These are phyloP conservation scores for Cenchrus fungigraminus DNA, from an alignment of 176 grass and related monocot species.

Conservation along the genomic window DNA sequence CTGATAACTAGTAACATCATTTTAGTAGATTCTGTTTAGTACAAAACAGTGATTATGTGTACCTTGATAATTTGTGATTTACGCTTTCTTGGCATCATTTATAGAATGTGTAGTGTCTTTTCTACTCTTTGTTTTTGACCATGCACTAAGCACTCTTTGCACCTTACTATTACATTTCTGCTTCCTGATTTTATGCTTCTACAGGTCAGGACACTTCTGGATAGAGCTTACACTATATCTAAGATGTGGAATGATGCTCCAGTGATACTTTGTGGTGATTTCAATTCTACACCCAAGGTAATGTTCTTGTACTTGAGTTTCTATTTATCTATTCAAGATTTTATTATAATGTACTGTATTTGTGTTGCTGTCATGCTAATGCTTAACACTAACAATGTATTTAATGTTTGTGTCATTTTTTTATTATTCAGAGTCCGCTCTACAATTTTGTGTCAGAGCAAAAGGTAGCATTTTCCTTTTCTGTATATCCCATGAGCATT, in stretches of 20 bases:
- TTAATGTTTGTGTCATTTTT: constrained; percentile 42
- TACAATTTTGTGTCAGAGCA: constrained; percentile 77
- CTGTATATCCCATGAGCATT: constrained; percentile 8
- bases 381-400: constrained; percentile 36
- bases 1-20: constrained; percentile 20
- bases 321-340: constrained; percentile 20
- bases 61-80: constrained; percentile 14
- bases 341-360: constrained; percentile 23
- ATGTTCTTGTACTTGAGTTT: constrained; percentile 25
- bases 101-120: constrained; percentile 3
- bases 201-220: constrained; percentile 90
- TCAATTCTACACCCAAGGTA: constrained; percentile 89
- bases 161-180: constrained; percentile 14
- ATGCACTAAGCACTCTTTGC: constrained; percentile 7
- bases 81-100: constrained; percentile 29
- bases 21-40: constrained; percentile 1
- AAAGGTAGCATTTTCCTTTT: constrained; percentile 65
- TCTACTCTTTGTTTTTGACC: constrained; percentile 19
- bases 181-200: constrained; percentile 41
- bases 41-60: constrained; percentile 3
- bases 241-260: constrained; percentile 87
- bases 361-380: constrained; percentile 31
- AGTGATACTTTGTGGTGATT: constrained; percentile 97
- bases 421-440: constrained; percentile 74
- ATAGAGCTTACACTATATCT: constrained; percentile 72